Evolutionary conservation across 805 yeast genomes (phyloP).

Genomic region (Debaryomyces maramus): DNA sequence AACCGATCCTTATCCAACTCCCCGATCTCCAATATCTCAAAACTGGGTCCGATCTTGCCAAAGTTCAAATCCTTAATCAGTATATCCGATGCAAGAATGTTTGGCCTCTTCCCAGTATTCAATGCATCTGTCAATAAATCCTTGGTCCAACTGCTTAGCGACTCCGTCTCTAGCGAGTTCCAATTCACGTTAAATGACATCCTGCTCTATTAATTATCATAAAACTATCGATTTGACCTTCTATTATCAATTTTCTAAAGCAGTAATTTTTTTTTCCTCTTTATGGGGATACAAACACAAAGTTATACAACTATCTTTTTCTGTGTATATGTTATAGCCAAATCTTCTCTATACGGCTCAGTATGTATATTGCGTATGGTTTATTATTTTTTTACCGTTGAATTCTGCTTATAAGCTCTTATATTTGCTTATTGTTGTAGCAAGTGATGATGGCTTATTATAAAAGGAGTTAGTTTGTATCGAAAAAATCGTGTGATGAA

Average conservation of each 20-base stretch:
- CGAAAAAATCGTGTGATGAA: not conserved
- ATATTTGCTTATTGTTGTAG: too few relatives aligned
- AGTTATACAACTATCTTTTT: too few relatives aligned
- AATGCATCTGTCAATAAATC: slow-evolving; percentile 69
- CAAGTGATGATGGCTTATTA: too few relatives aligned
- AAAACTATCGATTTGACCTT: too few relatives aligned
- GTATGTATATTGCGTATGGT: too few relatives aligned
- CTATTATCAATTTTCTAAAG: too few relatives aligned
- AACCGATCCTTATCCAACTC: slow-evolving; percentile 75
- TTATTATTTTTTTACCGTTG: too few relatives aligned
- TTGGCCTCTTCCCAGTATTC: slow-evolving; percentile 71
- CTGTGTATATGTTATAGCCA: too few relatives aligned
- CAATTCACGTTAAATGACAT: slow-evolving; percentile 84
- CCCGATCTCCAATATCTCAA: slow-evolving; percentile 81
- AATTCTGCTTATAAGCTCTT: too few relatives aligned
- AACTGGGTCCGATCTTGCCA: slow-evolving; percentile 71
- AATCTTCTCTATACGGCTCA: too few relatives aligned
- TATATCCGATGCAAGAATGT: slow-evolving; percentile 67
- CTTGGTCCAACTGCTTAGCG: slow-evolving; percentile 60
- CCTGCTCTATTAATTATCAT: not conserved
- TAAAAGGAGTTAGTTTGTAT: not conserved
- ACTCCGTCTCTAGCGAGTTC: slow-evolving; percentile 68
- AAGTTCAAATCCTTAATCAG: slow-evolving; percentile 67
- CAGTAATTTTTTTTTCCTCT: too few relatives aligned
- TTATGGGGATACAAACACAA: too few relatives aligned